Conservation (phyloP, 352 stramenopile genomes). For the Globisporangium abappressorium region DNA sequence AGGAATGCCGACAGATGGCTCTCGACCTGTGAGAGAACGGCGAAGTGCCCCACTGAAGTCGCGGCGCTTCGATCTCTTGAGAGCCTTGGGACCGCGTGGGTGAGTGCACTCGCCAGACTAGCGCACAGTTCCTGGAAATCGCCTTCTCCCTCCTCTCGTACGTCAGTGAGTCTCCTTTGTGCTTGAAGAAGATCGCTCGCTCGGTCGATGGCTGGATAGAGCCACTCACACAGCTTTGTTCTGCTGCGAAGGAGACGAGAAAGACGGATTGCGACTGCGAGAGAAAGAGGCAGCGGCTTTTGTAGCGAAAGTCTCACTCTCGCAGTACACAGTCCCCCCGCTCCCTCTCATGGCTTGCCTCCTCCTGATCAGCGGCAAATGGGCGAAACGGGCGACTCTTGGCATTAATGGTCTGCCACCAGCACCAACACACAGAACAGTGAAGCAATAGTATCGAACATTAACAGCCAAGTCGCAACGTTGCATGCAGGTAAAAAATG, state of each 20-base stretch:
- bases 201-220: not conserved
- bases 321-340: not conserved
- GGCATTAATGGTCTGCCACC: not conserved
- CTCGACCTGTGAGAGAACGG: too few relatives aligned
- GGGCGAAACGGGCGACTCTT: conserved; percentile 1
- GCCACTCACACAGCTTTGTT: not conserved
- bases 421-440: not conserved
- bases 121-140: not conserved
- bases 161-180: not conserved
- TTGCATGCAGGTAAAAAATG: not conserved
- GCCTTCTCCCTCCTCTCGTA: not conserved
- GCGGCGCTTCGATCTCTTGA: too few relatives aligned
- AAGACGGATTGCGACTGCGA: not conserved
- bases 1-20: too few relatives aligned
- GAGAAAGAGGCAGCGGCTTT: not conserved
- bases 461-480: not conserved
- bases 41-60: too few relatives aligned
- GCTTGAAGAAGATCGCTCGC: not conserved
- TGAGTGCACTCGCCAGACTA: too few relatives aligned
- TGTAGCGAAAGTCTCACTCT: not conserved
- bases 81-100: too few relatives aligned
- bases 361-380: not conserved
- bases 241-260: not conserved
- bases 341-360: too few relatives aligned
- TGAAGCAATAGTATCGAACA: not conserved